Conservation (phyloP, 441 rosid species). For the Omphalea diandra region DNA sequence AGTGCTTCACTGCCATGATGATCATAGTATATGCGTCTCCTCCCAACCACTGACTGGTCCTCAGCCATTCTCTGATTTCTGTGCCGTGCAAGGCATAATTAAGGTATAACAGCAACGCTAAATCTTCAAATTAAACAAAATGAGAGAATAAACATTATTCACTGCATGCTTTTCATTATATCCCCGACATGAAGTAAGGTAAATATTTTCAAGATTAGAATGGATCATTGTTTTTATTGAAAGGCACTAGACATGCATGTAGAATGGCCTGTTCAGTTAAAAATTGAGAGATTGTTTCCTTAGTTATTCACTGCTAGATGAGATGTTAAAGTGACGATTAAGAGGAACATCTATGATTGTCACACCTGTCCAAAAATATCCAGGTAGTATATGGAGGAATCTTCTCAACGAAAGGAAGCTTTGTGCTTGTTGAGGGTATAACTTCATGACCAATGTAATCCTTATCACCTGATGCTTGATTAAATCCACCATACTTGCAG, state of each 20-base stretch:
- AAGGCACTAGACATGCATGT: neutral
- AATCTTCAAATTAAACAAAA: slow-evolving; percentile 20
- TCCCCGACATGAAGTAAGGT: neutral
- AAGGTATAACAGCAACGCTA: slow-evolving; percentile 33
- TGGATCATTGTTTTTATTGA: neutral
- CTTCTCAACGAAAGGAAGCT: slow-evolving; percentile 58
- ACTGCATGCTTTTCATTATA: neutral
- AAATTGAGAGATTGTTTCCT: neutral
- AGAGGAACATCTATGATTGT: slow-evolving; percentile 8
- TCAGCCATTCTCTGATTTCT: slow-evolving; percentile 88
- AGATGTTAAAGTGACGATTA: neutral
- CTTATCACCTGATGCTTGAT: slow-evolving; percentile 60
- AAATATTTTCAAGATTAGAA: slow-evolving; percentile 1
- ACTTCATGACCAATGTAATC: slow-evolving; percentile 67
- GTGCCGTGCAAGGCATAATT: slow-evolving; percentile 43
- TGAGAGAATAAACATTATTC: slow-evolving; percentile 5
- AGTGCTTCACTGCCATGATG: slow-evolving; percentile 91
- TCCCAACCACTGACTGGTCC: slow-evolving; percentile 83
- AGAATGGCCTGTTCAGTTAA: slow-evolving; percentile 2
- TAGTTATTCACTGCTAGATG: neutral
- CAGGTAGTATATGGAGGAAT: slow-evolving; percentile 72
- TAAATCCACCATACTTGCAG: slow-evolving; percentile 47
- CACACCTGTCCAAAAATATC: slow-evolving; percentile 68
- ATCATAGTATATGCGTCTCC: slow-evolving; percentile 74
- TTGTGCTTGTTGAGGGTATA: slow-evolving; percentile 35